A percentile compares a stretch with the other conserved stretches of the same genome.
These are phyloP conservation scores for Dothistroma septosporum DNA, from an alignment of 2,329 filamentous ascomycete genomes.

Conservation along the genomic window DNA sequence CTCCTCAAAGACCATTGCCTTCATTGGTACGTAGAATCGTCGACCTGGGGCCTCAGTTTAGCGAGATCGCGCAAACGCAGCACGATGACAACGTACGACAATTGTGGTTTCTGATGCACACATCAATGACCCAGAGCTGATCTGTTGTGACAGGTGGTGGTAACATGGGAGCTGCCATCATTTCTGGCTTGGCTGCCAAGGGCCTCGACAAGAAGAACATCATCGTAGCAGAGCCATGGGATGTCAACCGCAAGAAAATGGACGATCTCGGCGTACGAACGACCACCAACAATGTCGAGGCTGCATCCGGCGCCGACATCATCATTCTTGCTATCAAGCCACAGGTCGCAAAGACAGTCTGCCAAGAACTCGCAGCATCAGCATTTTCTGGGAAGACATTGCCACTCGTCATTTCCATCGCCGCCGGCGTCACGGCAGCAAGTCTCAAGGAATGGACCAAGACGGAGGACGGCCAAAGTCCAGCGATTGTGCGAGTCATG, in stretches of 20 bases:
- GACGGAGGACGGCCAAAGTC: conserved; percentile 19
- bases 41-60: not conserved
- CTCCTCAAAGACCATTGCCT: conserved; percentile 24
- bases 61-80: not conserved
- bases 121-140: conserved; percentile 2
- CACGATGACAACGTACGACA: not conserved
- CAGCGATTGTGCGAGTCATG: conserved; percentile 28
- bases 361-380: conserved; percentile 24
- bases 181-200: conserved; percentile 25
- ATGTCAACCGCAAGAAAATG: conserved; percentile 30
- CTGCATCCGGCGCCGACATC: conserved; percentile 25
- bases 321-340: conserved; percentile 30
- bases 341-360: conserved; percentile 28
- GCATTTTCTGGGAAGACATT: conserved; percentile 13
- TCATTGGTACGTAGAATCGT: conserved; percentile 21
- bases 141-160: conserved; percentile 21
- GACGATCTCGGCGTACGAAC: conserved; percentile 26
- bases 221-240: conserved; percentile 30
- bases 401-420: conserved; percentile 26
- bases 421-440: conserved; percentile 24
- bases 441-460: conserved; percentile 24
- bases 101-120: not conserved
- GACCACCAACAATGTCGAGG: conserved; percentile 25
- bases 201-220: conserved; percentile 24
- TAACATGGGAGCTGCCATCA: conserved; percentile 31